Conservation (phyloP, 495 filamentous ascomycete species). For the Choiromyces venosus region DNA sequence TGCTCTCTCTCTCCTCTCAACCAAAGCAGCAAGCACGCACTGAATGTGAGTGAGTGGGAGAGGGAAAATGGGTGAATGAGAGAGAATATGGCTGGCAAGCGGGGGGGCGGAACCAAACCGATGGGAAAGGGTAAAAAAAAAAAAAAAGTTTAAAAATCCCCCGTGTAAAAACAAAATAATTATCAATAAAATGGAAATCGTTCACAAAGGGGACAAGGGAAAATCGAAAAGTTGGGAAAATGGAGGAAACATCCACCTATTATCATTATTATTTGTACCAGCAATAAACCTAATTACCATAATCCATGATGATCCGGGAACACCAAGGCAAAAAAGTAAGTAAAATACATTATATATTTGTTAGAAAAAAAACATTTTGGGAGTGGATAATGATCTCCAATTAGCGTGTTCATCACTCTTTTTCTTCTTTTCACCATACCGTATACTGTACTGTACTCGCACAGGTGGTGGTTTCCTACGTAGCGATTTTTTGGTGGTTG, state of each 20-base stretch:
- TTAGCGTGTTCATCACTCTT: background rate
- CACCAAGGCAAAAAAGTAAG: background rate
- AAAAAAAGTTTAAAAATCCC: too few species aligned
- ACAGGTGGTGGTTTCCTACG: background rate
- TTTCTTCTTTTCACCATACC: background rate
- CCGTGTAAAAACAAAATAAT: too few species aligned
- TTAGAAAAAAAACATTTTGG: background rate
- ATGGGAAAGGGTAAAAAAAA: background rate
- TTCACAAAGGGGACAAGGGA: background rate
- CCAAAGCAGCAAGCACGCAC: background rate
- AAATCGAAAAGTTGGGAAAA: background rate
- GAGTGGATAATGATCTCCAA: conserved; percentile 1
- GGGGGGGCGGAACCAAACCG: background rate
- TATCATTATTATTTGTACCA: background rate
- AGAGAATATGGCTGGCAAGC: background rate
- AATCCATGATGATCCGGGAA: background rate
- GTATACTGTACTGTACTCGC: too few species aligned
- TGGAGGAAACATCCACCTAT: background rate
- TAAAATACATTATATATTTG: too few species aligned
- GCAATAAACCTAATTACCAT: background rate
- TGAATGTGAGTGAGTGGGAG: background rate
- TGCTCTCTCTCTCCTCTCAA: background rate
- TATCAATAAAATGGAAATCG: background rate
- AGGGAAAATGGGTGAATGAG: background rate
- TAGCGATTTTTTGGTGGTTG: background rate